Evolutionary conservation across 345 rosid species (phyloP).

Genomic region (Theobroma cacao): DNA sequence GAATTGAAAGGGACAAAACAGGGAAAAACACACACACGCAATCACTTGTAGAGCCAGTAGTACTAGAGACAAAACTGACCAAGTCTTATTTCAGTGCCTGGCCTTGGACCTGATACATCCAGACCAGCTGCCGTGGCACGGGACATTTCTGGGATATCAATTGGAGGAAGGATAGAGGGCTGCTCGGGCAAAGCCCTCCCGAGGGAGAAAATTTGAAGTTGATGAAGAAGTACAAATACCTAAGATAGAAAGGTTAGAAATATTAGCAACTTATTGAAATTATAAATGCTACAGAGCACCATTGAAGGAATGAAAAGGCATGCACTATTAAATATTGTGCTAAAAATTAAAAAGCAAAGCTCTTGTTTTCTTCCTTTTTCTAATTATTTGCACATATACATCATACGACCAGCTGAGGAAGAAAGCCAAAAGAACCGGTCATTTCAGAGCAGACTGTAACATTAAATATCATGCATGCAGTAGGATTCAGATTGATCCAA

Average conservation of each 20-base stretch:
- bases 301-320: background rate
- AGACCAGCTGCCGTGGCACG: constrained; percentile 67
- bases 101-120: constrained; percentile 73
- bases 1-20: background rate
- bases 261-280: constrained; percentile 16
- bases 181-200: constrained; percentile 80
- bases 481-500: background rate
- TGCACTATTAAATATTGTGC: background rate
- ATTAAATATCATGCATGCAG: background rate
- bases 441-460: background rate
- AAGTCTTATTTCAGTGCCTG: constrained; percentile 70
- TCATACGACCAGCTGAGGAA: background rate
- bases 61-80: constrained; percentile 43
- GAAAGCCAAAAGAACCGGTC: background rate
- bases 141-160: constrained; percentile 46
- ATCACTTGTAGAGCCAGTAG: background rate
- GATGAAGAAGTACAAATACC: constrained; percentile 93
- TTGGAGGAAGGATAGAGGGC: constrained; percentile 54
- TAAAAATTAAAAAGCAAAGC: background rate
- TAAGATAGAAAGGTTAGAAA: constrained; percentile 24
- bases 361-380: background rate
- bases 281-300: background rate
- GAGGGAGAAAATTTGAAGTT: constrained; percentile 75
- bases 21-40: background rate
- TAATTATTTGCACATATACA: background rate